Base-by-base conservation (phyloP, 2,329 filamentous ascomycete genomes). In the Scytalidium sp. region DNA sequence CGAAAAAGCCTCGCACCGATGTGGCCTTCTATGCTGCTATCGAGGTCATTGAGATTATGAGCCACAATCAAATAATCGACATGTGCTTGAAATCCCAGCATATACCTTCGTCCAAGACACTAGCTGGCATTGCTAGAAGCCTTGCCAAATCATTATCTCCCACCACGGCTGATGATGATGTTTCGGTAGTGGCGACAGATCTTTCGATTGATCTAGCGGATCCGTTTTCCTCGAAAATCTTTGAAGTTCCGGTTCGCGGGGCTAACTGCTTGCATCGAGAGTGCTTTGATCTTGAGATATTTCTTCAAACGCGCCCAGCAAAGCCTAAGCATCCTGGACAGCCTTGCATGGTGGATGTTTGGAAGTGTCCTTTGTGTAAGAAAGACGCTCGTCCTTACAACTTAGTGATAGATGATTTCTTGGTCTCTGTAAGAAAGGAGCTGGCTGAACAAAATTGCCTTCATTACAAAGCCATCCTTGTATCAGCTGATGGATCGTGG, bases 231-330 rank as follows among this genome's bases (percentile, higher is more conserved):
- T 72, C 78, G 1, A 70, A 63, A 11, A 76, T 94, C 10, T 91
- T 88, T 64, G 72, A 79, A 4, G 75, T 78, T 0, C 93, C 94
- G 1, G 89, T 85, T 2, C 85, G 92, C 22, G 84, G 90, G 21
- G 71, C 61, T 7, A 59, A 67, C 3, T 99, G 94, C 65, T 72
- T 73, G 20, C 93, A 99, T 64, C 73, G 86, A 29, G 90, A 97
- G 63, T 96, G 91, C 64, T 97, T 97, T 64, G 93, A 97, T 64
- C 81, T 97, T 7, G 79, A 87, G 19, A 92, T 81, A 1, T 97
- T 90, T 73, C 78, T 99, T 8, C 67, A 75, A 13, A 89, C 86
- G 4, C 82, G 89, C 15, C 64, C 59, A 19, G 67, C 64, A 20
- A 70, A 65, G 40, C 73, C 75, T 4, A 68, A 70, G 13, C 78